Percentiles rank a stretch among this genome's conserved stretches.
These are phyloP conservation scores for Pythium aphanidermatum DNA, from an alignment of 352 stramenopile species.

Conservation along the genomic window DNA sequence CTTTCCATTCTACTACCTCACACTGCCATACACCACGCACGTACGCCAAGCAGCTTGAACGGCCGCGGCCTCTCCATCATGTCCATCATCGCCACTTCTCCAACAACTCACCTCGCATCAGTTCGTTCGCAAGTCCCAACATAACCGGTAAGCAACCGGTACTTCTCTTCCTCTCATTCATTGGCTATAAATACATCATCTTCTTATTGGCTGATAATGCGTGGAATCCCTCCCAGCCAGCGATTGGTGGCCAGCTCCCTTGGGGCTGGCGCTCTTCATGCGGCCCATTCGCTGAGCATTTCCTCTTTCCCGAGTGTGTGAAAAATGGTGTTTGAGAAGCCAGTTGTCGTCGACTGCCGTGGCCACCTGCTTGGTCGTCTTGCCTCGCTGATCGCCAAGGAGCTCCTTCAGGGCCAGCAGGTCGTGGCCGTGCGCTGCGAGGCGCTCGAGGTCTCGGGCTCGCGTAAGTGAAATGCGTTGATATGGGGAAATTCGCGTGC, in stretches of 20 bases:
- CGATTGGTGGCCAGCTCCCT: slow-evolving; percentile 22
- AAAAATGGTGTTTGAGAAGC: slow-evolving; percentile 93
- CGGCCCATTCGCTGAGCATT: slow-evolving; percentile 39
- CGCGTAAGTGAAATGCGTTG: slow-evolving; percentile 61
- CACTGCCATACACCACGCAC: background rate
- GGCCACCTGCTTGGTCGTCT: slow-evolving; percentile 98
- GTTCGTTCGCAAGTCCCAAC: background rate
- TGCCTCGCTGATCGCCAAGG: slow-evolving; percentile 98
- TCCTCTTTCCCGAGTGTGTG: slow-evolving; percentile 56
- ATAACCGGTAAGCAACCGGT: background rate
- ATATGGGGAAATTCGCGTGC: background rate
- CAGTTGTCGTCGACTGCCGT: slow-evolving; percentile 97
- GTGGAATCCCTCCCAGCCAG: slow-evolving; percentile 15
- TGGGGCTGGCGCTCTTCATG: background rate
- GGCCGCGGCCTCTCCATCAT: slow-evolving; percentile 7
- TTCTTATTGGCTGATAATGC: slow-evolving; percentile 20
- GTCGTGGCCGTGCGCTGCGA: slow-evolving; percentile 98
- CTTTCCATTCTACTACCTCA: background rate
- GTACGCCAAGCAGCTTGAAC: slow-evolving; percentile 24
- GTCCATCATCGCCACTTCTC: background rate
- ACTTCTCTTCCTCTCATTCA: background rate
- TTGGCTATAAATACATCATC: slow-evolving; percentile 22
- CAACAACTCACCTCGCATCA: too few species aligned
- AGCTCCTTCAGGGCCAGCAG: slow-evolving; percentile 98
- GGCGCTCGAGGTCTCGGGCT: slow-evolving; percentile 98